phyloP scores from a whole-genome alignment of 2,329 filamentous ascomycete genomes.

The Fonsecaea pedrosoi region DNA sequence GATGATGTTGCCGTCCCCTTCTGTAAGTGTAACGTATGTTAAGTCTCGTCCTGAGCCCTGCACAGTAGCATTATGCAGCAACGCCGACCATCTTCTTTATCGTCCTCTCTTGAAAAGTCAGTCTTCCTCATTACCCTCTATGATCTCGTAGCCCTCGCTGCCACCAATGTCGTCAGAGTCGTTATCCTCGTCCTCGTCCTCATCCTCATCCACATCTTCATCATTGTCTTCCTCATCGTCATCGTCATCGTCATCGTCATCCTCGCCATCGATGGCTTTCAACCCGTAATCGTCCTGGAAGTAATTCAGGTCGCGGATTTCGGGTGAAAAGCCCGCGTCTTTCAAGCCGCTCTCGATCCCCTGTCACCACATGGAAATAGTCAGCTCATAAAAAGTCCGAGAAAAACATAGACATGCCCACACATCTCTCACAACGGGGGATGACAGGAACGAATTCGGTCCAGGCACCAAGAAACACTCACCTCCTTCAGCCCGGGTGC shows the following conservation, averaged over 20 bases:
- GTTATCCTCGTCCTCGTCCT: slow-evolving; percentile 54
- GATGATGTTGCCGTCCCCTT: too few species aligned
- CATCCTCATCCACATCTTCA: too few species aligned
- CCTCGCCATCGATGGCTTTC: slow-evolving; percentile 66
- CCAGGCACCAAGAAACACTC: slow-evolving; percentile 47
- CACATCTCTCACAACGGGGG: not conserved
- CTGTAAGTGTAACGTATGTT: too few species aligned
- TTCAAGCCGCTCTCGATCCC: slow-evolving; percentile 76
- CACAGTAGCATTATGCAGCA: not conserved
- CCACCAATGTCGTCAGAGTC: slow-evolving; percentile 41
- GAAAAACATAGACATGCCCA: slow-evolving; percentile 4
- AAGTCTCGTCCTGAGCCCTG: too few species aligned
- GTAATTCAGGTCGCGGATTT: slow-evolving; percentile 73
- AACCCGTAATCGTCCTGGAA: slow-evolving; percentile 93
- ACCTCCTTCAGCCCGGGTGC: slow-evolving; percentile 85
- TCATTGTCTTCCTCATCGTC: slow-evolving; percentile 66
- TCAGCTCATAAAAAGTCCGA: slow-evolving; percentile 26
- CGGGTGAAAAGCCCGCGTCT: slow-evolving; percentile 76
- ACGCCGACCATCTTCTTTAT: not conserved
- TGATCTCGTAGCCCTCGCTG: slow-evolving; percentile 10
- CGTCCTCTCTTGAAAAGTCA: not conserved
- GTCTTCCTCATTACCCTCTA: slow-evolving; percentile 10
- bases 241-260: slow-evolving; percentile 65
- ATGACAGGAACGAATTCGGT: not conserved
- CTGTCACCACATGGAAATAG: slow-evolving; percentile 54